phyloP scores from a whole-genome alignment of 2,329 filamentous ascomycete genomes.

The Phaeoacremonium minimum region DNA sequence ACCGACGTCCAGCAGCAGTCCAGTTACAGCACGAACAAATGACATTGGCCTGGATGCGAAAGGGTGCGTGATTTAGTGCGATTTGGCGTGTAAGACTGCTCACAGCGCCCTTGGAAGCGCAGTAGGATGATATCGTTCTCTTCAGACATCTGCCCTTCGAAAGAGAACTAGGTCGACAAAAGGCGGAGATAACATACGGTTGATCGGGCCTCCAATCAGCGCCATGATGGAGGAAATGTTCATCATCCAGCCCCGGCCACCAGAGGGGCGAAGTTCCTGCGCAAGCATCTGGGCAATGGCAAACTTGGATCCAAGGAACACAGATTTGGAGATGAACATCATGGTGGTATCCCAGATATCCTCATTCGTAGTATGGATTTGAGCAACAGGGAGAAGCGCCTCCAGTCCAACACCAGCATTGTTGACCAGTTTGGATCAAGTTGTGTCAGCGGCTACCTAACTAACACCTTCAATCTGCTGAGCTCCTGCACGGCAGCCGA shows the following conservation, averaged over 20 bases:
- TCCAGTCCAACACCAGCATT: constrained; percentile 3
- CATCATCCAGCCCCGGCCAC: constrained; percentile 44
- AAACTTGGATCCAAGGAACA: constrained; percentile 39
- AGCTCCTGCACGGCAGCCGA: constrained; percentile 1
- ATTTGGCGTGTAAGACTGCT: constrained; percentile 42
- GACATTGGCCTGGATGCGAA: constrained; percentile 47
- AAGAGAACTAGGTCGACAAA: too few species aligned
- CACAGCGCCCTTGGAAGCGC: constrained; percentile 44
- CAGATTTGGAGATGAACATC: constrained; percentile 28
- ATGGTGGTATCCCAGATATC: constrained; percentile 37
- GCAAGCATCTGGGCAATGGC: constrained; percentile 42
- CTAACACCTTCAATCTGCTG: constrained; percentile 2
- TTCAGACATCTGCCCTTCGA: not conserved
- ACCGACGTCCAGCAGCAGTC: too few species aligned
- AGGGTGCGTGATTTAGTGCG: constrained; percentile 41
- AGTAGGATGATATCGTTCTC: constrained; percentile 29
- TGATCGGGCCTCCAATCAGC: constrained; percentile 22
- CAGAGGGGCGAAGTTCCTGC: constrained; percentile 31
- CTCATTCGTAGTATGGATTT: constrained; percentile 41
- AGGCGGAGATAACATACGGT: constrained; percentile 19
- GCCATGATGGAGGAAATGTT: constrained; percentile 41
- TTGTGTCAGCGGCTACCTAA: not conserved
- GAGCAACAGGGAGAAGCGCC: constrained; percentile 17
- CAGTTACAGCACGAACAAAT: constrained; percentile 44
- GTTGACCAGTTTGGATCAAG: constrained; percentile 1